Conservation (phyloP, 1,139 yeast genomes). For the Pichia sp. region DNA sequence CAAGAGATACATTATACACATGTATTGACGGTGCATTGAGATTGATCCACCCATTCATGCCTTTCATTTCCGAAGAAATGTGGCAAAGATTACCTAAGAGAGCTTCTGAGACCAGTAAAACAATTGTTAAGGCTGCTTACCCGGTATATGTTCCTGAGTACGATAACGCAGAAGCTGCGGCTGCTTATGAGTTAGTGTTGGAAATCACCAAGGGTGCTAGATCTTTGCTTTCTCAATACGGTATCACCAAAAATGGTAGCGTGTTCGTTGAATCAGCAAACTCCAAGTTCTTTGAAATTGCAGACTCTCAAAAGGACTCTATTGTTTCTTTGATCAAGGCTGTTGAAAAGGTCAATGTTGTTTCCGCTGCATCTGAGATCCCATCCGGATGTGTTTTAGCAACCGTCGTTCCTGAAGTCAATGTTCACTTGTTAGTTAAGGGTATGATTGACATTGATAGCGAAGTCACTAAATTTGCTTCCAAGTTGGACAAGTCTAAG, state of each 20-base stretch:
- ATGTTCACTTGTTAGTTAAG: slow-evolving; percentile 85
- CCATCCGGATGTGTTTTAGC: slow-evolving; percentile 90
- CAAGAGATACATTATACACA: slow-evolving; percentile 89
- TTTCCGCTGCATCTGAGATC: slow-evolving; percentile 43
- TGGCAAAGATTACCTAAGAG: slow-evolving; percentile 98
- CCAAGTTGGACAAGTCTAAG: slow-evolving; percentile 57
- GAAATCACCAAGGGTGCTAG: slow-evolving; percentile 89
- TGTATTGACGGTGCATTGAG: slow-evolving; percentile 88
- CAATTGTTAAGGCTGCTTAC: slow-evolving; percentile 76
- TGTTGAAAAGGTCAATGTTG: slow-evolving; percentile 63
- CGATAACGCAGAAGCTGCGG: slow-evolving; percentile 56
- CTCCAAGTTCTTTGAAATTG: slow-evolving; percentile 42
- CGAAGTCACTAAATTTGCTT: slow-evolving; percentile 75
- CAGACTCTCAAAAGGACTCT: slow-evolving; percentile 67
- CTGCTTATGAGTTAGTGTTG: slow-evolving; percentile 75
- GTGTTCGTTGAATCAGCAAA: slow-evolving; percentile 68
- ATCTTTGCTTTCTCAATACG: slow-evolving; percentile 84
- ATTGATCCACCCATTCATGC: slow-evolving; percentile 98
- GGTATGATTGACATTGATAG: slow-evolving; percentile 92
- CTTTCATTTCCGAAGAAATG: slow-evolving; percentile 92
- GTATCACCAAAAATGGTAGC: slow-evolving; percentile 80
- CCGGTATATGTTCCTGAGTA: slow-evolving; percentile 60
- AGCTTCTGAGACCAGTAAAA: slow-evolving; percentile 54
- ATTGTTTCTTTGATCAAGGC: slow-evolving; percentile 90
- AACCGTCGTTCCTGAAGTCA: slow-evolving; percentile 71